Evolutionary conservation across 2,329 filamentous ascomycete species (phyloP).

Genomic region (Trichophyton simii): DNA sequence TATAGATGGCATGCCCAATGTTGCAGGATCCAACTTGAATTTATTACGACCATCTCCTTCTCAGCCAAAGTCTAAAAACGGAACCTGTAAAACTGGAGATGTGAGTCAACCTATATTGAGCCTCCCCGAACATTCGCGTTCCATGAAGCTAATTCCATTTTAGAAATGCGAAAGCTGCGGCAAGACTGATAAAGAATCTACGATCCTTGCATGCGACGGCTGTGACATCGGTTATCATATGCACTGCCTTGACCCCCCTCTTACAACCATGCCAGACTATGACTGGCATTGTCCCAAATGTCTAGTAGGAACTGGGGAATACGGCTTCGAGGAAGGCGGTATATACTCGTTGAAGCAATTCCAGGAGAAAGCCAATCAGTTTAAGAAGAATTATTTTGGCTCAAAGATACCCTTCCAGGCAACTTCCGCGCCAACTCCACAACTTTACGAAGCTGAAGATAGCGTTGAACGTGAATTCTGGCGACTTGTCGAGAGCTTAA

Average conservation of each 20-base stretch:
- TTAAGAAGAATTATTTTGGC: slow-evolving; percentile 89
- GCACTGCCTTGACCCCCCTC: slow-evolving; percentile 73
- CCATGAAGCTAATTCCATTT: background rate
- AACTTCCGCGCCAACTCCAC: slow-evolving; percentile 59
- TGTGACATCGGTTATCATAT: slow-evolving; percentile 85
- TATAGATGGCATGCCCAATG: slow-evolving; percentile 50
- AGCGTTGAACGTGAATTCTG: slow-evolving; percentile 96
- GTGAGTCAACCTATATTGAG: slow-evolving; percentile 26
- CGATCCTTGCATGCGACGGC: slow-evolving; percentile 73
- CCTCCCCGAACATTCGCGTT: background rate
- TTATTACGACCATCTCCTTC: slow-evolving; percentile 68
- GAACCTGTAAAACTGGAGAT: slow-evolving; percentile 46
- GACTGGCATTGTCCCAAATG: slow-evolving; percentile 97
- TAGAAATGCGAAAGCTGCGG: slow-evolving; percentile 79
- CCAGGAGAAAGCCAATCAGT: slow-evolving; percentile 87
- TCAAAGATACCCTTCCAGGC: slow-evolving; percentile 73
- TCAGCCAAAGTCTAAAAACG: slow-evolving; percentile 45
- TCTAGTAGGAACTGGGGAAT: slow-evolving; percentile 89
- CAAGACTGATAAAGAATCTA: slow-evolving; percentile 57
- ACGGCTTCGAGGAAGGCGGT: slow-evolving; percentile 92
- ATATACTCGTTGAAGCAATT: slow-evolving; percentile 92
- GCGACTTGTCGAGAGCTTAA: slow-evolving; percentile 83
- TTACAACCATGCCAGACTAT: slow-evolving; percentile 62
- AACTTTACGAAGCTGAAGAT: slow-evolving; percentile 75
- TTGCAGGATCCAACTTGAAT: slow-evolving; percentile 94